A percentile compares a stretch with the other conserved stretches of the same genome.
phyloP scores from a whole-genome alignment of 805 yeast genomes.

The Lipomyces yamanashiensis region DNA sequence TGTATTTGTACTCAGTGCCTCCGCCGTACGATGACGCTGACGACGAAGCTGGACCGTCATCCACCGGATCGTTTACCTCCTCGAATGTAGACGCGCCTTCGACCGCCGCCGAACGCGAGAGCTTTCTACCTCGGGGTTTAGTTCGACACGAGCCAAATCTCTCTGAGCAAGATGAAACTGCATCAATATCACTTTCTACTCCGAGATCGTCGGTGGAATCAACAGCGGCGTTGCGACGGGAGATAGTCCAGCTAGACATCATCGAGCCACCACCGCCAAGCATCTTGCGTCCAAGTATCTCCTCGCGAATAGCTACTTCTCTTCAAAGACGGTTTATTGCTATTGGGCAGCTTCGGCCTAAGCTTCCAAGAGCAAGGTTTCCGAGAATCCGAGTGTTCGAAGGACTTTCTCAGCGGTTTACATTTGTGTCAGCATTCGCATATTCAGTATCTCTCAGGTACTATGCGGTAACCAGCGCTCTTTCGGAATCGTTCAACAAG shows the following conservation, averaged over 20 bases:
- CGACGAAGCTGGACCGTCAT: conserved; percentile 23
- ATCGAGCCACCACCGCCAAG: conserved; percentile 47
- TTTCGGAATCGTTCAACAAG: conserved; percentile 18
- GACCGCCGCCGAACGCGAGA: conserved; percentile 30
- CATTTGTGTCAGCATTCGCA: conserved; percentile 18
- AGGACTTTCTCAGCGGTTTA: conserved; percentile 15
- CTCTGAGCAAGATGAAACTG: not conserved
- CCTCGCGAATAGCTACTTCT: conserved; percentile 27
- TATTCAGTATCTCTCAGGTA: conserved; percentile 10
- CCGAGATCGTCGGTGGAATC: conserved; percentile 32
- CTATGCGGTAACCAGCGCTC: not conserved
- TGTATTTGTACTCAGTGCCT: conserved; percentile 36
- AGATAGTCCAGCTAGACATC: conserved; percentile 45
- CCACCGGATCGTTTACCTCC: conserved; percentile 17
- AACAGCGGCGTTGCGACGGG: conserved; percentile 28
- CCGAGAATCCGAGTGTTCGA: conserved; percentile 41
- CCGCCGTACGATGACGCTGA: conserved; percentile 34
- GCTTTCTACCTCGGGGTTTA: conserved; percentile 23
- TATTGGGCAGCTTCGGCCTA: conserved; percentile 6
- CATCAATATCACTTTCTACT: conserved; percentile 25
- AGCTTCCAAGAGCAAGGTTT: conserved; percentile 24
- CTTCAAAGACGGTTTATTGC: conserved; percentile 12
- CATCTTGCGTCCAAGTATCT: conserved; percentile 22
- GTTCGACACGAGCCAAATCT: conserved; percentile 17
- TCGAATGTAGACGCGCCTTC: conserved; percentile 19